Evolutionary conservation across 2,329 filamentous ascomycete species (phyloP).

Genomic region (Dactylellina cionopaga): DNA sequence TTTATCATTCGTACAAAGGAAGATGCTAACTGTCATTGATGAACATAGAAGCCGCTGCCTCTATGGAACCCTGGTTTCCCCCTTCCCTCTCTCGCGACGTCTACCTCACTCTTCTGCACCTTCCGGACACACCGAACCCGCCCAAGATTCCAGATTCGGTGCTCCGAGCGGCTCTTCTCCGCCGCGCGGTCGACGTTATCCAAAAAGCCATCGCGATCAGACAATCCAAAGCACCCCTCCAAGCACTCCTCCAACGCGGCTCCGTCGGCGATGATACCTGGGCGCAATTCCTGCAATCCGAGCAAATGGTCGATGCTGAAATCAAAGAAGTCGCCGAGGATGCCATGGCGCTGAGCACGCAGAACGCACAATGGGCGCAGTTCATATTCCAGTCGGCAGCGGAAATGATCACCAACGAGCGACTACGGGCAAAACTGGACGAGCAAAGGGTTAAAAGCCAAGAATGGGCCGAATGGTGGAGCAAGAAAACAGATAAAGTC

Average conservation of each 20-base stretch:
- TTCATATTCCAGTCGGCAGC: conserved; percentile 97
- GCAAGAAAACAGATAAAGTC: conserved; percentile 79
- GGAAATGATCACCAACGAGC: conserved; percentile 87
- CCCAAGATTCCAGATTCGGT: conserved; percentile 78
- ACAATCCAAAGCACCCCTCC: conserved; percentile 86
- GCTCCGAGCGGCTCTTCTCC: conserved; percentile 85
- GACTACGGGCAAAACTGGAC: conserved; percentile 77
- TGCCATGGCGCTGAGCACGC: conserved; percentile 91
- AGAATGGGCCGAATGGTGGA: conserved; percentile 88
- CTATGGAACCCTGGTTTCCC: conserved; percentile 93
- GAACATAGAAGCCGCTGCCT: conserved; percentile 75
- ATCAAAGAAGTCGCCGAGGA: conserved; percentile 97
- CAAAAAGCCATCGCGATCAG: conserved; percentile 88
- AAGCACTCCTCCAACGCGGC: conserved; percentile 82
- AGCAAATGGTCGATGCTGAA: conserved; percentile 74
- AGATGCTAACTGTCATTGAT: conserved; percentile 25
- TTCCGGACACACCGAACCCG: conserved; percentile 68
- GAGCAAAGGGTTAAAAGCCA: conserved; percentile 77
- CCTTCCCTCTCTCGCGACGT: conserved; percentile 91
- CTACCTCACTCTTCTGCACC: conserved; percentile 90
- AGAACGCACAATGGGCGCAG: conserved; percentile 88
- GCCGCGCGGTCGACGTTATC: conserved; percentile 92
- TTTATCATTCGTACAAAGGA: conserved; percentile 11
- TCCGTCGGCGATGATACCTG: conserved; percentile 96
- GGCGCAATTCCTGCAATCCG: conserved; percentile 88